Percentiles rank a stretch among this genome's conserved stretches.
Evolutionary conservation across 192 early-diverging fungal genomes (phyloP).

Genomic region (Backusella circina): DNA sequence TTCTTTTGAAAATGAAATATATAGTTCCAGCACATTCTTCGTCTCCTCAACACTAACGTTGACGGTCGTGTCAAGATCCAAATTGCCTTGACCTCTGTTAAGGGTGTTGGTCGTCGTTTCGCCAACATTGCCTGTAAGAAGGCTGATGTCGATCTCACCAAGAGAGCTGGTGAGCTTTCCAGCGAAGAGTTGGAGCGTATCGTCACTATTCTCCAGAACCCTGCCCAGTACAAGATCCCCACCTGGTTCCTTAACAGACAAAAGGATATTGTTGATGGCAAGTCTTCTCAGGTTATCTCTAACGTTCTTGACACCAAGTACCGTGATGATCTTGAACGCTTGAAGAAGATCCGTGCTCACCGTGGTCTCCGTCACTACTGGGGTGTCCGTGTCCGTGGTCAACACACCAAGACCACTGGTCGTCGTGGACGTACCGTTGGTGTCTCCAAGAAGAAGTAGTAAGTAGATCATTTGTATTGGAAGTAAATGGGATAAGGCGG

Average conservation of each 20-base stretch:
- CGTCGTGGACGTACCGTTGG: slow-evolving; percentile 93
- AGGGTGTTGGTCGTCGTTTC: slow-evolving; percentile 98
- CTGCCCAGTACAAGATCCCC: slow-evolving; percentile 98
- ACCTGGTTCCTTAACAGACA: slow-evolving; percentile 99
- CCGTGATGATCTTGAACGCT: slow-evolving; percentile 97
- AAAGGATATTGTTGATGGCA: slow-evolving; percentile 95
- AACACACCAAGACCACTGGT: slow-evolving; percentile 99
- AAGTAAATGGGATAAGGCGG: neutral
- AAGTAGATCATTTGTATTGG: neutral
- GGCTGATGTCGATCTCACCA: slow-evolving; percentile 94
- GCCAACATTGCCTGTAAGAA: slow-evolving; percentile 98
- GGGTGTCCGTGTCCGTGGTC: slow-evolving; percentile 98
- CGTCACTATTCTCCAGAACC: slow-evolving; percentile 98
- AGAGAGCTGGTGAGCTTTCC: slow-evolving; percentile 55
- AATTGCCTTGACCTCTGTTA: slow-evolving; percentile 95
- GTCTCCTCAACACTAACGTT: slow-evolving; percentile 72
- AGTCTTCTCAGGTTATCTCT: slow-evolving; percentile 92
- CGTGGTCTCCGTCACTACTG: slow-evolving; percentile 99
- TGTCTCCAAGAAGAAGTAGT: slow-evolving; percentile 97
- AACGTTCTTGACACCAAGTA: slow-evolving; percentile 94
- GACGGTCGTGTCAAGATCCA: slow-evolving; percentile 92
- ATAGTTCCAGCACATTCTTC: slow-evolving; percentile 95
- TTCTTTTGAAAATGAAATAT: neutral
- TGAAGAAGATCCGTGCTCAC: slow-evolving; percentile 99
- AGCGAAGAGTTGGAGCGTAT: slow-evolving; percentile 95